phyloP scores from a whole-genome alignment of 1,284 basidiomycete genomes.

The Cryptococcus depauperatus region DNA sequence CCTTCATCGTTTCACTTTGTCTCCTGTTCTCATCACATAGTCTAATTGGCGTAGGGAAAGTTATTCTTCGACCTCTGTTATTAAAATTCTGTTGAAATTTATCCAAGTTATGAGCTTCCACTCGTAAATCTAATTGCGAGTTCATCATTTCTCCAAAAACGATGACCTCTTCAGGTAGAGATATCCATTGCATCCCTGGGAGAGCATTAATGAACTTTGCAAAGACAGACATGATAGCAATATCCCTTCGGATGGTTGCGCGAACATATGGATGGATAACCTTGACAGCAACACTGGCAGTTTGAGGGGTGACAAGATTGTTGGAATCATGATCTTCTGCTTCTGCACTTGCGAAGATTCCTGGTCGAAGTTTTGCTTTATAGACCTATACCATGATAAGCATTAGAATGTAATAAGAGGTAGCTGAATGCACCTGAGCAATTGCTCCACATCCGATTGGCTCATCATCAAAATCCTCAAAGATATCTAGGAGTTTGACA shows the following conservation, averaged over 20 bases:
- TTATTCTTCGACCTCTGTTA: constrained; percentile 64
- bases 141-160: constrained; percentile 98
- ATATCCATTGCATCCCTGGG: constrained; percentile 95
- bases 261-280: constrained; percentile 80
- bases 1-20: constrained; percentile 42
- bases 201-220: constrained; percentile 68
- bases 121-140: constrained; percentile 81
- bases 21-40: constrained; percentile 18
- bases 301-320: constrained; percentile 47
- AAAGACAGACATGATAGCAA: constrained; percentile 88
- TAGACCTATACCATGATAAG: constrained; percentile 45
- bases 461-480: constrained; percentile 75
- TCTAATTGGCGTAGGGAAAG: constrained; percentile 76
- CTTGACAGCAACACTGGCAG: constrained; percentile 87
- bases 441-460: constrained; percentile 98
- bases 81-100: constrained; percentile 83
- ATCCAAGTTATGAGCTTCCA: constrained; percentile 81
- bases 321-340: constrained; percentile 38
- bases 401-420: background rate
- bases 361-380: constrained; percentile 19
- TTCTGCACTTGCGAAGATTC: constrained; percentile 10
- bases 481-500: constrained; percentile 75
- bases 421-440: constrained; percentile 64
- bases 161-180: constrained; percentile 87
- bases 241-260: constrained; percentile 76